Conservation (phyloP, 192 early-diverging fungal species). For the Dissophora ornata region DNA sequence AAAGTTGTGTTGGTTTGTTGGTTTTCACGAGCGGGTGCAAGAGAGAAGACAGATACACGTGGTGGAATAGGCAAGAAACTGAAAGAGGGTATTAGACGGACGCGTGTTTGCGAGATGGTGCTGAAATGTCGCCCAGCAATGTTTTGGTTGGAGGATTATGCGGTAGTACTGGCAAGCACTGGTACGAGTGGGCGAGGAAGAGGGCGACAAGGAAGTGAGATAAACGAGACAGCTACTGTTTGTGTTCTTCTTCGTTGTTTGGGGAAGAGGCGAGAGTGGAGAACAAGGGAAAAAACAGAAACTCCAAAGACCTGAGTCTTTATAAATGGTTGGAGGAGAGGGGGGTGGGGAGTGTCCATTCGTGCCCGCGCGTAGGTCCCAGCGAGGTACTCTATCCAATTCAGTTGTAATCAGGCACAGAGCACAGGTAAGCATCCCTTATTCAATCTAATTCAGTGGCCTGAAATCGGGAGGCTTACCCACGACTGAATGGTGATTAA, state of each 20-base stretch:
- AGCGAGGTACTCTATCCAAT: neutral
- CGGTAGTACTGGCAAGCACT: too few species aligned
- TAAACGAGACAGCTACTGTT: too few species aligned
- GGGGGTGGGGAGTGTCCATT: too few species aligned
- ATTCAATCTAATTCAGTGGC: constrained; percentile 16
- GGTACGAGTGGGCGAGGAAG: neutral
- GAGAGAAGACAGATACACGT: neutral
- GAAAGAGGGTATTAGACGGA: neutral
- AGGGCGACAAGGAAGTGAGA: neutral
- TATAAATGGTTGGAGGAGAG: neutral
- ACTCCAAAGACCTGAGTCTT: neutral
- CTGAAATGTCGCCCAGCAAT: too few species aligned
- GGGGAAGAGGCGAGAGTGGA: neutral
- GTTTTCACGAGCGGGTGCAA: too few species aligned
- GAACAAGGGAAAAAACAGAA: neutral
- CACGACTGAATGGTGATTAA: too few species aligned
- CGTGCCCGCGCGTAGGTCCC: too few species aligned
- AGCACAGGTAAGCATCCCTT: neutral
- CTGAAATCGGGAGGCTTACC: constrained; percentile 8
- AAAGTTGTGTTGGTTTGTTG: too few species aligned
- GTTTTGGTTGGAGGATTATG: too few species aligned
- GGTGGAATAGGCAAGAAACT: neutral
- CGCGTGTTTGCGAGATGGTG: neutral
- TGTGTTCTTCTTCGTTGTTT: too few species aligned
- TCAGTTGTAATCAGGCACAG: neutral